Percentiles rank a stretch among this genome's conserved stretches.
These are phyloP conservation scores for Lyophyllum decastes DNA, from an alignment of 768 basidiomycete species.

Conservation along the genomic window DNA sequence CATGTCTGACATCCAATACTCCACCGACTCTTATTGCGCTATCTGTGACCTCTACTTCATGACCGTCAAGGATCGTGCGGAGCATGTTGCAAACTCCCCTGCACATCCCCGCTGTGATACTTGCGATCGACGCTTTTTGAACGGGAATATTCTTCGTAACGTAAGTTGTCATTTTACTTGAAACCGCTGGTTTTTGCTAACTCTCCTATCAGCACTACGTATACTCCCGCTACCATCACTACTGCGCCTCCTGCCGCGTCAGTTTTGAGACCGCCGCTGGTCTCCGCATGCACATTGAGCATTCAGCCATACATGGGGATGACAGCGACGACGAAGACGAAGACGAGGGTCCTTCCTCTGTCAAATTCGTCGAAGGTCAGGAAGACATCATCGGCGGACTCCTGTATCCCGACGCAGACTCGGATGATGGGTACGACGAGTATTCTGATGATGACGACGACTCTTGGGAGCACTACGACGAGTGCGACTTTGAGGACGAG, in stretches of 20 bases:
- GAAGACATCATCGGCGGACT: slow-evolving; percentile 18
- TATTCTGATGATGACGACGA: slow-evolving; percentile 29
- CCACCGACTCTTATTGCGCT: slow-evolving; percentile 17
- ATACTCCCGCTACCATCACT: slow-evolving; percentile 23
- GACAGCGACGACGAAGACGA: slow-evolving; percentile 21
- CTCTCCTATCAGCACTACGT: slow-evolving; percentile 14
- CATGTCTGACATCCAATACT: slow-evolving; percentile 1
- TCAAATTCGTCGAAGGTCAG: slow-evolving; percentile 12
- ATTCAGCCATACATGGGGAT: slow-evolving; percentile 18
- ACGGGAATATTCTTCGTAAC: slow-evolving; percentile 19
- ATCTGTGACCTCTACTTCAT: slow-evolving; percentile 22
- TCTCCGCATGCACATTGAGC: slow-evolving; percentile 20
- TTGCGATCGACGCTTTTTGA: slow-evolving; percentile 21
- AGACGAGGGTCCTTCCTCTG: neutral
- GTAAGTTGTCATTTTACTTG: slow-evolving; percentile 5
- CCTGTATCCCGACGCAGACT: slow-evolving; percentile 27
- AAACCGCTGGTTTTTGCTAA: too few relatives aligned
- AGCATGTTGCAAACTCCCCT: slow-evolving; percentile 17
- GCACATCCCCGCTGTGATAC: slow-evolving; percentile 21
- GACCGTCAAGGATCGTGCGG: slow-evolving; percentile 13
- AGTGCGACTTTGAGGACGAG: slow-evolving; percentile 19
- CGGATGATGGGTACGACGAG: slow-evolving; percentile 16
- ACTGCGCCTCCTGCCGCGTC: slow-evolving; percentile 21
- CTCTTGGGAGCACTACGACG: slow-evolving; percentile 20
- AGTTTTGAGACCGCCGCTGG: slow-evolving; percentile 18